Evolutionary conservation across 176 grass and related monocot species (phyloP).

Genomic region (Chrysopogon serrulatus): DNA sequence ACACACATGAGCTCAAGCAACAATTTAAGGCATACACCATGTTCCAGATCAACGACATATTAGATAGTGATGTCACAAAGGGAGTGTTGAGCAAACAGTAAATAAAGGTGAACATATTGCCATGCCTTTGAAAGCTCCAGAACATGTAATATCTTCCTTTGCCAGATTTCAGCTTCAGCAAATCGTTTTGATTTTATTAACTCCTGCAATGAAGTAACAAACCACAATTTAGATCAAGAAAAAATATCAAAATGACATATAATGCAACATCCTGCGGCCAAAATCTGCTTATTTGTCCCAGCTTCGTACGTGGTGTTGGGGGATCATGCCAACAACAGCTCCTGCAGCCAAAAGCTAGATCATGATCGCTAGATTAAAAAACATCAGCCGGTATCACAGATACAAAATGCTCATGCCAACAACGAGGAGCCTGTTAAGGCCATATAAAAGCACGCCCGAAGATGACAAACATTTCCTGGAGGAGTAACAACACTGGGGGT

Average conservation of each 20-base stretch:
- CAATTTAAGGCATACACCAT: neutral
- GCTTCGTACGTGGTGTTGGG: too few species aligned
- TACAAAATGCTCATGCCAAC: too few species aligned
- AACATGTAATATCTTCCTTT: conserved; percentile 87
- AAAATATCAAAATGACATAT: conserved; percentile 11
- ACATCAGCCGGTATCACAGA: too few species aligned
- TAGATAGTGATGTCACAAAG: neutral
- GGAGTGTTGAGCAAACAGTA: conserved; percentile 14
- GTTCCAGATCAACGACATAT: neutral
- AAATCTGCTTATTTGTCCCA: too few species aligned
- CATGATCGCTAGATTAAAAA: too few species aligned
- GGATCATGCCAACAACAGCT: too few species aligned
- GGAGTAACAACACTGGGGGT: too few species aligned
- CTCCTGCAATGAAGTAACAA: conserved; percentile 50
- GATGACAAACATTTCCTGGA: too few species aligned
- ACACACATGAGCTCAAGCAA: neutral
- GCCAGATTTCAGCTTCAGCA: conserved; percentile 78
- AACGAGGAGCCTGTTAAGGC: too few species aligned
- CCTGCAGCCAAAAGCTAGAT: too few species aligned
- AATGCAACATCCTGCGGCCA: too few species aligned
- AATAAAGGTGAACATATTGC: neutral
- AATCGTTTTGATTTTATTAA: conserved; percentile 57
- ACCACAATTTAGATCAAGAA: neutral
- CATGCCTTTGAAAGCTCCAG: conserved; percentile 76
- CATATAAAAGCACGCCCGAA: too few species aligned